A percentile compares a stretch with the other conserved stretches of the same genome.
phyloP scores from a whole-genome alignment of 169 alveolate species.

The Plasmodium vinckei region DNA sequence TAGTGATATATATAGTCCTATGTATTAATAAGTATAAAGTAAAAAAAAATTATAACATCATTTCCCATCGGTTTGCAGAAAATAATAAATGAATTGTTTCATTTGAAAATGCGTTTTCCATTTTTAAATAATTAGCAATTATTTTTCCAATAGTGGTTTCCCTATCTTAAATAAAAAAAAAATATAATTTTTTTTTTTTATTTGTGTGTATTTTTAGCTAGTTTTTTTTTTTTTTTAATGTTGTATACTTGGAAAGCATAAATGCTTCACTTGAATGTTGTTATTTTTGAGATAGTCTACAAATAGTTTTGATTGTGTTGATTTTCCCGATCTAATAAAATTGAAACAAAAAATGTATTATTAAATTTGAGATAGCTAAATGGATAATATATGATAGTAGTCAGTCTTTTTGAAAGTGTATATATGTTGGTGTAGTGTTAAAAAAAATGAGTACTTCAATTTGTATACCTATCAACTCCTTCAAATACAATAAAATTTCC shows the following conservation, averaged over 20 bases:
- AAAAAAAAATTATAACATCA: slow-evolving; percentile 64
- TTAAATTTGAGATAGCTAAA: background rate
- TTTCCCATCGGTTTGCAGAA: slow-evolving; percentile 97
- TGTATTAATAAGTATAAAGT: background rate
- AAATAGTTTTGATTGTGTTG: slow-evolving; percentile 88
- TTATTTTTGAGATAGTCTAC: slow-evolving; percentile 81
- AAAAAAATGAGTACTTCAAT: background rate
- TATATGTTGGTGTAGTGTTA: no score
- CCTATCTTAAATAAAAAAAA: slow-evolving; percentile 82
- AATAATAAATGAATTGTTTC: slow-evolving; percentile 93
- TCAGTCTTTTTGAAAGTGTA: background rate
- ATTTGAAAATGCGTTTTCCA: slow-evolving; percentile 83
- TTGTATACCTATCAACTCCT: slow-evolving; percentile 93
- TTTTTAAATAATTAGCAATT: slow-evolving; percentile 88
- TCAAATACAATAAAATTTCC: slow-evolving; percentile 95
- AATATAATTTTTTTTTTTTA: background rate
- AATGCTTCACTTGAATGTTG: slow-evolving; percentile 76
- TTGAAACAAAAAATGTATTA: background rate
- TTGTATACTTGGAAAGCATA: slow-evolving; percentile 88
- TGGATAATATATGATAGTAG: no score
- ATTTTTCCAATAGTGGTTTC: slow-evolving; percentile 88
- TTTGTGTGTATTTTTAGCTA: background rate
- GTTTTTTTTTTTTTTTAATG: background rate
- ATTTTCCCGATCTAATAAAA: slow-evolving; percentile 92
- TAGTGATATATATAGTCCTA: slow-evolving; percentile 1